Evolutionary conservation across 2,329 filamentous ascomycete genomes (phyloP), one percentile per base, ranked within the genome.

Genomic region (Chrysoporthe puriensis): DNA sequence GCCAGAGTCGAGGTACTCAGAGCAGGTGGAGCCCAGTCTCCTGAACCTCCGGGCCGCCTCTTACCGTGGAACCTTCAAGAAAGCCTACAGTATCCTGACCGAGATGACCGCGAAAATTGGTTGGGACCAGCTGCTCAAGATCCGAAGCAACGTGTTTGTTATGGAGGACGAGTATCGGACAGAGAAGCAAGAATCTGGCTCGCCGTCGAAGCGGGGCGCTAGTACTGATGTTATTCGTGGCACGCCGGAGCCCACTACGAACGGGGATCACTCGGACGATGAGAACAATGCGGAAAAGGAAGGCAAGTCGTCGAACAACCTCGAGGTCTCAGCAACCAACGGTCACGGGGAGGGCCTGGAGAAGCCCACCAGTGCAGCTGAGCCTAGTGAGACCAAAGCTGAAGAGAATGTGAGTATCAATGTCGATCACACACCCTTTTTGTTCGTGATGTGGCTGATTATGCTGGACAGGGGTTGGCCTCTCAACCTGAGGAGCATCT

Each of bases 151-250:
- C 71, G 96, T 99, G 1, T 99, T 99, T 74, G 96, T 99, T 61
- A 99, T 99, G 96, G 96, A 99, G 78, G 96, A 99, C 76, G 96
- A 99, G 78, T 99, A 99, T 77, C 89, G 96, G 61, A 91, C 90
- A 66, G 96, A 98, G 80, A 93, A 92, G 79, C 89, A 92, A 66
- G 88, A 90, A 70, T 79, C 82, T 61, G 76, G 81, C 18, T 75
- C 79, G 58, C 75, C 81, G 68, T 78, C 79, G 34, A 90, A 89
- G 74, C 88, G 91, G 57, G 94, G 91, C 76, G 87, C 94, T 61
- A 96, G 93, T 81, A 92, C 90, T 57, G 90, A 94, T 72, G 91
- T 89, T 62, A 83, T 97, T 58, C 89, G 90, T 67, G 90, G 91
- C 57, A 90, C 90, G 36, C 90, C 92, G 21, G 85, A 88, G 71